These are phyloP conservation scores for Trichoderma brevicompactum DNA, from an alignment of 2,329 filamentous ascomycete genomes.

Conservation along the genomic window DNA sequence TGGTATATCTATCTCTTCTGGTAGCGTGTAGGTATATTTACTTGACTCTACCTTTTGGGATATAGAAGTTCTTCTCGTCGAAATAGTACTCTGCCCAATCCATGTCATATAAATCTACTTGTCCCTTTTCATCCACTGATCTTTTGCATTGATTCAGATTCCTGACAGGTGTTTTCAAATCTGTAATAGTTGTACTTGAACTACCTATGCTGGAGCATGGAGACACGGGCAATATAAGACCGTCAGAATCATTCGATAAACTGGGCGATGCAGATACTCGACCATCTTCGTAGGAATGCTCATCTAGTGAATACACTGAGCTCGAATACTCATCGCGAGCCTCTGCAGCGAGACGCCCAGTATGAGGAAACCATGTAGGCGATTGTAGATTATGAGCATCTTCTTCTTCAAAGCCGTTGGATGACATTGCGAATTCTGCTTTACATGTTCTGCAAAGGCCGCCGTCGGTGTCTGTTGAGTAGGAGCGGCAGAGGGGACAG, in stretches of 20 bases:
- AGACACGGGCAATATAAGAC: background rate
- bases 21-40: too few species aligned
- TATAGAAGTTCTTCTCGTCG: constrained; percentile 31
- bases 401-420: background rate
- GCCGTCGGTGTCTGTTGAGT: background rate
- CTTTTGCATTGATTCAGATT: background rate
- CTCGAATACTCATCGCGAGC: background rate
- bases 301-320: background rate
- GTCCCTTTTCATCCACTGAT: background rate
- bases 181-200: background rate
- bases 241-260: background rate
- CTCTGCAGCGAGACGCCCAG: background rate
- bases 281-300: background rate
- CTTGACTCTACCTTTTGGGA: background rate
- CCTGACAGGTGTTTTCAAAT: background rate
- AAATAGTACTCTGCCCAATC: constrained; percentile 43
- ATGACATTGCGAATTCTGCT: background rate
- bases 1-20: background rate
- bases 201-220: background rate
- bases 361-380: background rate
- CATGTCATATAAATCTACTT: constrained; percentile 35
- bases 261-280: background rate
- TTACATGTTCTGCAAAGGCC: background rate
- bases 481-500: background rate
- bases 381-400: background rate